phyloP scores from a whole-genome alignment of 2,329 filamentous ascomycete genomes.

The Nothomitra cinnamomea region DNA sequence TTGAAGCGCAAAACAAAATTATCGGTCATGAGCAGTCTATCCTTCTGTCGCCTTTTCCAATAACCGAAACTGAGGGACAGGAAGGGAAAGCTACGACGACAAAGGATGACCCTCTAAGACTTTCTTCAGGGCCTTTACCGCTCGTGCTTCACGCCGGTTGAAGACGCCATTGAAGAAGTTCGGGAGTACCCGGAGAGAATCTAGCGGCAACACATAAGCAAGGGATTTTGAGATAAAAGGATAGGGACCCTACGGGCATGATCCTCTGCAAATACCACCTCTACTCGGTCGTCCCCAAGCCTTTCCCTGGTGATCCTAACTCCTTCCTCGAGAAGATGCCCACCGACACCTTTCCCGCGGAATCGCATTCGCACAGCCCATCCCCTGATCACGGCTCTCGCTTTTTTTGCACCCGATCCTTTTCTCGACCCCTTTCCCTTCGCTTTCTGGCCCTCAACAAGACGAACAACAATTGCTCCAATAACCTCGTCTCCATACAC shows the following conservation, averaged over 20 bases:
- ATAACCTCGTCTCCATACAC: slow-evolving; percentile 52
- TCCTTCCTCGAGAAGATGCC: slow-evolving; percentile 54
- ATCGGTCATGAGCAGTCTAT: no score
- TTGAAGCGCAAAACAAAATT: no score
- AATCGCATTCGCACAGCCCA: slow-evolving; percentile 64
- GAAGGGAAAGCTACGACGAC: no score
- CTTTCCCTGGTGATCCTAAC: slow-evolving; percentile 49
- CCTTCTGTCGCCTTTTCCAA: no score
- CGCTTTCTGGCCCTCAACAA: slow-evolving; percentile 28
- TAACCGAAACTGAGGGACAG: no score
- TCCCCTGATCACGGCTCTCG: slow-evolving; percentile 55
- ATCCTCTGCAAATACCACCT: slow-evolving; percentile 54
- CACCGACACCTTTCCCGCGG: slow-evolving; percentile 54
- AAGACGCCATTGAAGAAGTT: slow-evolving; percentile 44
- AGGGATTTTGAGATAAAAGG: neutral
- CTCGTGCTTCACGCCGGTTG: slow-evolving; percentile 39
- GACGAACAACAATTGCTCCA: slow-evolving; percentile 50
- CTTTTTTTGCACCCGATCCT: slow-evolving; percentile 33
- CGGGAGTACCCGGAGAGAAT: slow-evolving; percentile 40
- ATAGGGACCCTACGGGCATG: slow-evolving; percentile 50
- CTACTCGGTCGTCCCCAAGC: slow-evolving; percentile 44
- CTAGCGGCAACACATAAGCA: slow-evolving; percentile 9
- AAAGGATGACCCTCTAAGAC: slow-evolving; percentile 7
- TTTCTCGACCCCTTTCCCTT: slow-evolving; percentile 24
- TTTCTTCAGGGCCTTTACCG: slow-evolving; percentile 25